Percentiles rank a stretch among this genome's conserved stretches.
These are phyloP conservation scores for Debaryomyces psychrophilus DNA, from an alignment of 1,139 yeast genomes.

Conservation along the genomic window DNA sequence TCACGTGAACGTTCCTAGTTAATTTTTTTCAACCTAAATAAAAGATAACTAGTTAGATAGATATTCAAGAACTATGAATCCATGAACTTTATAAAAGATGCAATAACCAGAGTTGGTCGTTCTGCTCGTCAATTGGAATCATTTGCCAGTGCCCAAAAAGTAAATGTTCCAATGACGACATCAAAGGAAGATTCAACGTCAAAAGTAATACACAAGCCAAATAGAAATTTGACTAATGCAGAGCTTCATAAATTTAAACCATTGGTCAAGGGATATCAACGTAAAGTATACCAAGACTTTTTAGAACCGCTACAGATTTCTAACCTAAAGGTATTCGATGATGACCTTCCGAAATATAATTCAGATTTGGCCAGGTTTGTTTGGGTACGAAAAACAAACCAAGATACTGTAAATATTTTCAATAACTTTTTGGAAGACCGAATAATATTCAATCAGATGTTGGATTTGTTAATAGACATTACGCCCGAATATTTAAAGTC, in stretches of 20 bases:
- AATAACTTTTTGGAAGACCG: constrained; percentile 33
- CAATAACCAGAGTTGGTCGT: constrained; percentile 26
- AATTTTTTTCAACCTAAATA: background rate
- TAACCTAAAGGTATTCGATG: constrained; percentile 36
- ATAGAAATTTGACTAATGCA: constrained; percentile 14
- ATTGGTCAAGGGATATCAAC: constrained; percentile 23
- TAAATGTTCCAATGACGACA: background rate
- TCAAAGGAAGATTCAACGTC: constrained; percentile 4
- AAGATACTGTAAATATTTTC: constrained; percentile 24
- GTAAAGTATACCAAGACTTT: constrained; percentile 37
- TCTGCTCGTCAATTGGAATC: constrained; percentile 26
- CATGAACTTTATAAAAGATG: constrained; percentile 27
- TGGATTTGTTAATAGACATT: constrained; percentile 33
- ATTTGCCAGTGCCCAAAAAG: constrained; percentile 10
- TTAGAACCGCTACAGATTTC: constrained; percentile 40
- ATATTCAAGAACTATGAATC: constrained; percentile 2
- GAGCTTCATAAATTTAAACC: constrained; percentile 18
- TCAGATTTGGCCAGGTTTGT: constrained; percentile 25
- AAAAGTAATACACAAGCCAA: constrained; percentile 7
- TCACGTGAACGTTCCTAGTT: constrained; percentile 2
- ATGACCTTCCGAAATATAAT: constrained; percentile 27
- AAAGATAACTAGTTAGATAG: background rate
- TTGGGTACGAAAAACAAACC: constrained; percentile 29
- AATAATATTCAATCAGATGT: constrained; percentile 33
- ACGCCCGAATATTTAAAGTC: constrained; percentile 35